Base-by-base conservation (phyloP, 495 filamentous ascomycete species). In the Elasticomyces elasticus region DNA sequence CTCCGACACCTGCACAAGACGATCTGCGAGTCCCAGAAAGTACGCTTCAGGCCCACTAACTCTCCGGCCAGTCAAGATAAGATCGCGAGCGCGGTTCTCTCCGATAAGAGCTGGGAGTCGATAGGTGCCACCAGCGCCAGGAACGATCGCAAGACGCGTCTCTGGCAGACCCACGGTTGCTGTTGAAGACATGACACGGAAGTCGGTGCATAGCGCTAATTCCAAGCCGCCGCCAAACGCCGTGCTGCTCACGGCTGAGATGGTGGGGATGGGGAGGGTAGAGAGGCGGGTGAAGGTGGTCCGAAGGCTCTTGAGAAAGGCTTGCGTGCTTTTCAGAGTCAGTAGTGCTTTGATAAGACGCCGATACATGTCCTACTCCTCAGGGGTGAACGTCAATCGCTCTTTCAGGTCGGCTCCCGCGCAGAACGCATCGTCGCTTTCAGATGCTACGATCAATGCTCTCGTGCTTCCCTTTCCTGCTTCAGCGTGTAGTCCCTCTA, bases 351-450 rank as follows among this genome's bases (percentile, higher is more conserved):
- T 12, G 43, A 22, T 11, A 0, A 46, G n/a, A 43, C 38, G 22
- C 2, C 30, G 27, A n/a, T 23, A 6, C 23, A 47, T 19, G 26
- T 41, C 69, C 35, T 61, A 81, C 82, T 95, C 83, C 49, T 85
- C 79, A 50, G 68, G 72, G 2, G 77, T 84, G 67, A 97, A 88
- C 0, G 71, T 75, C 28, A 76, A 77, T 20, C 91, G 75, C 73
- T 96, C 92, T 65, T 95, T 97, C 53, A 98, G 67, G 60, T 98
- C 91, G 1, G 92, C 92, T 27, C 92, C 92, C 0, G 94, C 89
- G 70, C 91, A 97, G 70, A 98, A 98, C 49, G 80, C 81, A 1
- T 77, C 72, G 38, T 95, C 87, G 17, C 84, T 73, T 6, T 85
- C 86, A 58, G 83, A 89, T 12, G 83, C 83, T 1, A 97, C 55